Conservation (phyloP, 2,329 filamentous ascomycete genomes). For the Colletotrichum sp. region DNA sequence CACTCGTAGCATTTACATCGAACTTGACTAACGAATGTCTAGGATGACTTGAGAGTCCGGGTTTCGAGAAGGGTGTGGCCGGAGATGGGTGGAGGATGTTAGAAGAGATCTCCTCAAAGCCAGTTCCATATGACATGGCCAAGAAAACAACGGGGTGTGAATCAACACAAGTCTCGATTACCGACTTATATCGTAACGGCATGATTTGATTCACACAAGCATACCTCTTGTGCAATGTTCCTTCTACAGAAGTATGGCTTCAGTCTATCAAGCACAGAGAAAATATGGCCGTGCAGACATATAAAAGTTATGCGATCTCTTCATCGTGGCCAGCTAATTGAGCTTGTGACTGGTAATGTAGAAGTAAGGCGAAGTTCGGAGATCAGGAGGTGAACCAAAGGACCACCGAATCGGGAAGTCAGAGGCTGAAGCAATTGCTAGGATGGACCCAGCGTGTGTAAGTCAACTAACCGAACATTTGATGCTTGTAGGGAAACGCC, state of each 20-base stretch:
- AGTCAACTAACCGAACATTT: background rate
- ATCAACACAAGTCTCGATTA: accelerated
- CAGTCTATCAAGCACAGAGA: background rate
- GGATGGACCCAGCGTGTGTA: background rate
- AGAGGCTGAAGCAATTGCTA: background rate
- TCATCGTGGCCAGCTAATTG: background rate
- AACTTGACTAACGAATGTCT: background rate
- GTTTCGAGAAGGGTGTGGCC: constrained; percentile 8
- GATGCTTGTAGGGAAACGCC: background rate
- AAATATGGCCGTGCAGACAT: background rate
- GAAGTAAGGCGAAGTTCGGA: background rate
- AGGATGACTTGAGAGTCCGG: constrained; percentile 2
- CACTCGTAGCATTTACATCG: background rate
- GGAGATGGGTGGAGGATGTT: constrained; percentile 13
- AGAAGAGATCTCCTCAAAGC: background rate
- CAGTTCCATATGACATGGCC: accelerated
- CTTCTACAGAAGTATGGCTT: background rate
- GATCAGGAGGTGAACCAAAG: background rate
- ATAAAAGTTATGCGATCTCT: no score
- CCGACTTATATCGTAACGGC: no score
- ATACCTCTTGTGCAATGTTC: background rate
- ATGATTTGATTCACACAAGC: background rate
- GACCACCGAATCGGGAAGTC: background rate
- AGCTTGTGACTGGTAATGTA: background rate
- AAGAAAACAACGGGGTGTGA: accelerated